A percentile compares a stretch with the other conserved stretches of the same genome.
These are phyloP conservation scores for Fusarium mangiferae DNA, from an alignment of 2,329 filamentous ascomycete species.

Conservation along the genomic window DNA sequence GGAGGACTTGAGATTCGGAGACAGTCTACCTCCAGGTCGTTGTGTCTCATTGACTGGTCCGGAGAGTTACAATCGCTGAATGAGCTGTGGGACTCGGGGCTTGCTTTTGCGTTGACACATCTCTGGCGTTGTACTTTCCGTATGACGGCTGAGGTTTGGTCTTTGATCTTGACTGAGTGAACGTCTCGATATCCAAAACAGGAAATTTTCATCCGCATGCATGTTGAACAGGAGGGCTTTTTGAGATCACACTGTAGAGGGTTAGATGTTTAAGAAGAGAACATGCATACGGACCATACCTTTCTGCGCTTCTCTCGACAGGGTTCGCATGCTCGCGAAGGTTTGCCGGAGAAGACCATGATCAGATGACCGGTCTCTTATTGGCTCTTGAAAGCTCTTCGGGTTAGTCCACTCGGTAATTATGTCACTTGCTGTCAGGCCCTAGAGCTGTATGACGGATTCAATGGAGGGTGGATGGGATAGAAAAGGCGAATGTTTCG, in stretches of 20 bases:
- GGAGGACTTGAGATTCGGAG: not conserved
- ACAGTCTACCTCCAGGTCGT: not conserved
- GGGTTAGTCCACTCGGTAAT: fast-evolving
- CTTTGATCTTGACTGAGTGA: not conserved
- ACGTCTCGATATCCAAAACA: not conserved
- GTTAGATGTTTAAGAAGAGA: not conserved
- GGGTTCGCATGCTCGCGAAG: not conserved
- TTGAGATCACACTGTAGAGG: not conserved
- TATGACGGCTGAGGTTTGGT: not conserved
- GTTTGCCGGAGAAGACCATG: slow-evolving; percentile 1
- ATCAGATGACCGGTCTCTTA: not conserved
- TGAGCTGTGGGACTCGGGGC: fast-evolving
- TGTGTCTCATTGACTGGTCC: fast-evolving
- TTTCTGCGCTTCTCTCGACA: slow-evolving; percentile 9
- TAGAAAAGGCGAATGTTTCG: not conserved
- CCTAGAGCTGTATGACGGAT: fast-evolving
- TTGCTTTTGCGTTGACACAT: not conserved
- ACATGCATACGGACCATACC: not conserved
- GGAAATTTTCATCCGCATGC: not conserved
- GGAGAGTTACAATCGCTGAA: not conserved
- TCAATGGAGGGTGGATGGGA: not conserved
- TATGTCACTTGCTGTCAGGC: fast-evolving
- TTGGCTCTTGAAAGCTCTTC: not conserved
- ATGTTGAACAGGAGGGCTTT: not conserved
- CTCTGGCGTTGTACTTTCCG: not conserved